A percentile compares a stretch with the other conserved stretches of the same genome.
These are phyloP conservation scores for Poteriospumella lacustris DNA, from an alignment of 108 stramenopile genomes.

Conservation along the genomic window DNA sequence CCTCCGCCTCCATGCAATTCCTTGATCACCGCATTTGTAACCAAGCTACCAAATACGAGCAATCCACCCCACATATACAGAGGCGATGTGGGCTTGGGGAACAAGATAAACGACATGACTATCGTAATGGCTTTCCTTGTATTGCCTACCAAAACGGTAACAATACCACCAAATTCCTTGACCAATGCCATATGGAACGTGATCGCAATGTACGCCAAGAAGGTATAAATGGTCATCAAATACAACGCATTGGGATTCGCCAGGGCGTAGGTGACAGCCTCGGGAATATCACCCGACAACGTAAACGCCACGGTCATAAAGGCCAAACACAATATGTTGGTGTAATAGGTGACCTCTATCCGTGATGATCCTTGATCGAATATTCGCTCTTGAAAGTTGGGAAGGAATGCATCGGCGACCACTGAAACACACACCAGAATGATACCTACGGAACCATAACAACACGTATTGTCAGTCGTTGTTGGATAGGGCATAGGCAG, in stretches of 20 bases:
- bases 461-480: background rate
- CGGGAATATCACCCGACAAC: slow-evolving; percentile 74
- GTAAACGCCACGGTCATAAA: slow-evolving; percentile 72
- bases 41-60: slow-evolving; percentile 81
- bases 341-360: slow-evolving; percentile 84
- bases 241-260: slow-evolving; percentile 45
- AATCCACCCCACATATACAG: slow-evolving; percentile 72
- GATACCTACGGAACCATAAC: slow-evolving; percentile 56
- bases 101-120: slow-evolving; percentile 69
- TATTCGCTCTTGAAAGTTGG: slow-evolving; percentile 84
- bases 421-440: slow-evolving; percentile 74
- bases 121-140: slow-evolving; percentile 87
- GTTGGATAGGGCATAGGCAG: background rate
- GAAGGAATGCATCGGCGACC: slow-evolving; percentile 81
- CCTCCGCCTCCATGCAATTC: slow-evolving; percentile 1
- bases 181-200: slow-evolving; percentile 80
- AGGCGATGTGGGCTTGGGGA: slow-evolving; percentile 82
- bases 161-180: slow-evolving; percentile 82
- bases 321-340: slow-evolving; percentile 77
- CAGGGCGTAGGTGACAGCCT: slow-evolving; percentile 59
- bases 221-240: slow-evolving; percentile 69
- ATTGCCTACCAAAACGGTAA: slow-evolving; percentile 79
- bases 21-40: slow-evolving; percentile 63
- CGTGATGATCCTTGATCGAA: slow-evolving; percentile 64
- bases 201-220: slow-evolving; percentile 84